Evolutionary conservation across 2,329 filamentous ascomycete species (phyloP), one percentile per base, ranked within the genome.

Genomic region (Tolypocladium ophioglossoides): DNA sequence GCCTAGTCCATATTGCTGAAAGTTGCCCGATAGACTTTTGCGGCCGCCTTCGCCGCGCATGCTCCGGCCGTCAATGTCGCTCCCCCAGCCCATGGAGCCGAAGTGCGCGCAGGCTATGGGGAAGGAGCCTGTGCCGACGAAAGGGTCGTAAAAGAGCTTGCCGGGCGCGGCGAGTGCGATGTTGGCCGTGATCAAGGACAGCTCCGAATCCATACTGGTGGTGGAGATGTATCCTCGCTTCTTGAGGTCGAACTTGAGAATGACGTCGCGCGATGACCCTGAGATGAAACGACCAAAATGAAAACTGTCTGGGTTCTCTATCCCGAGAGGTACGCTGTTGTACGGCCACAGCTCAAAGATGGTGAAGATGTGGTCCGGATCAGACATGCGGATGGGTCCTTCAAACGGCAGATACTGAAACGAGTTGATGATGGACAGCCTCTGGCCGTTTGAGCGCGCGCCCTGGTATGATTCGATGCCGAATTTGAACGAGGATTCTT

Each of bases 181-280:
- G 65, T 97, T 99, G 2, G 92, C 94, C 0, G 91, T 96, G 24
- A 99, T 75, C 1, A 99, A 78, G 14, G 91, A 89, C 46, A 99
- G 78, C 68, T 97, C 94, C 0, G 92, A 88, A 67, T 99, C 94
- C 94, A 99, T 97, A 48, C 89, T 94, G 0, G 94, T 99, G 0
- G 92, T 97, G 61, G 87, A 90, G 63, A 99, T 97, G 67, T 99
- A 99, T 40, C 80, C 79, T 32, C 94, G 78, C 71, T 95, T 96
- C 76, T 99, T 99, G 24, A 99, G 78, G 67, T 96, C 91, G 64
- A 91, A 95, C 27, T 79, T 86, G 38, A 80, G 74, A 35, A 89
- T 78, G 6, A 85, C 75, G 52, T 87, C 82, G 47, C 92, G 79
- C 3, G 80, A 80, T 2, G 87, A 85, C 14, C 74, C 73, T 2